Evolutionary conservation across 257 asterid genomes (phyloP), one percentile per base, ranked within the genome.

Genomic region (Datura wrightii): DNA sequence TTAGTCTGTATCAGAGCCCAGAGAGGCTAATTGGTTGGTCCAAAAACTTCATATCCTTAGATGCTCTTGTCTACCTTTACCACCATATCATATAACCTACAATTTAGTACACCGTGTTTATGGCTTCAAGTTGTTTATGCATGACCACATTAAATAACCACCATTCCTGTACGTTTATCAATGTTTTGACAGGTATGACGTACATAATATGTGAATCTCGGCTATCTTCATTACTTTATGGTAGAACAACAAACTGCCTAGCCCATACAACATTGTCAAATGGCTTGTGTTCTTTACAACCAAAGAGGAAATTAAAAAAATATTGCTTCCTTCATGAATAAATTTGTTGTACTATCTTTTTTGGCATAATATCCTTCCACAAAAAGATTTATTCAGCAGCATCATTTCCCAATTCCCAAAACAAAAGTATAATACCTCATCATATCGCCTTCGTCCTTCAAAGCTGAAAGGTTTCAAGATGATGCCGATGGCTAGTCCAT

Each of bases 401-500:
- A 79, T 10, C 24, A 70, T n/a, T 83, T 62, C 54, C 16, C 79
- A 6, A 76, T 24, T 24, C 31, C 31, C 31, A 24, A 24, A 69
- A 36, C 11, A 60, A 80, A 16, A 62, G 62, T 62, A 82, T 9
- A 42, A 67, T 88, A 89, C 99, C 95, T 96, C 99, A 83, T 91
- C 92, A 80, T 92, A 97, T 69, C 99, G 98, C 86, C 98, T 90
- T 89, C 82, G 89, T 82, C 99, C 99, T 91, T 96, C 99, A 92
- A 96, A 96, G 86, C 98, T 84, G 90, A 96, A 96, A 83, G 99
- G 98, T 89, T 92, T 96, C 90, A 96, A 69, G 86, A 94, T 93
- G 83, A 96, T 89, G 83, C 97, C 95, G 31, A 92, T 88, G 83
- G 91, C 94, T 86, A 94, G 85, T 55, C 97, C 97, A 83, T 92